Evolutionary conservation across 2,329 filamentous ascomycete genomes (phyloP), one percentile per base, ranked within the genome.

Genomic region (Venturia aucupariae): DNA sequence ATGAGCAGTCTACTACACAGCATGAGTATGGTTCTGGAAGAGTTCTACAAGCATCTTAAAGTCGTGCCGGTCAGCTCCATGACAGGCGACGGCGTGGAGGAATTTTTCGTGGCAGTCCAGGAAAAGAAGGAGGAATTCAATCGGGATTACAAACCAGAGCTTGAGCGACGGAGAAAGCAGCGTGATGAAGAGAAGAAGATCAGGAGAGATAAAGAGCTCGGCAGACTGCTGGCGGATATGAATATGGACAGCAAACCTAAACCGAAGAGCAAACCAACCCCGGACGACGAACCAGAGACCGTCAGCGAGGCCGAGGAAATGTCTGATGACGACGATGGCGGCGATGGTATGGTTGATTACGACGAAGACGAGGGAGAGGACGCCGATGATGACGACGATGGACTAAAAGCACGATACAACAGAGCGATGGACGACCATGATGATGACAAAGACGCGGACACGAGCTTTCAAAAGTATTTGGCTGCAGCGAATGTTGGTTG

Each of bases 1-100:
- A 97, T 99, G 94, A 89, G 90, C 64, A 95, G 90, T 68, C 78
- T 97, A 64, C 82, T 99, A 62, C 97, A 97, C 81, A 96, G 91
- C 72, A 99, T 99, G 94, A 96, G 91, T 72, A 80, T 97, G 67
- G 91, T 99, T 83, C 81, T 99, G 41, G 94, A 99, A 72, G 94
- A 99, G 74, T 99, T 99, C 73, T 99, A 99, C 76, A 87, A 90
- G 46, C 92, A 97, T 72, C 80, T 99, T 41, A 95, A 86, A 72
- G 90, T 99, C 10, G 93, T 99, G 0, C 92, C 89, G 0, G 95
- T 99, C 15, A 96, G 90, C 69, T 90, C 92, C 8, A 93, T 96
- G 85, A 90, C 93, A 0, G 94, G 94, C 27, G 87, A 90, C 0
- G 95, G 94, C 3, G 85, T 99, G 39, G 89, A 95, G 65, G 91